Conservation (phyloP, 192 early-diverging fungal genomes). For the Gamsiella multidivaricata region DNA sequence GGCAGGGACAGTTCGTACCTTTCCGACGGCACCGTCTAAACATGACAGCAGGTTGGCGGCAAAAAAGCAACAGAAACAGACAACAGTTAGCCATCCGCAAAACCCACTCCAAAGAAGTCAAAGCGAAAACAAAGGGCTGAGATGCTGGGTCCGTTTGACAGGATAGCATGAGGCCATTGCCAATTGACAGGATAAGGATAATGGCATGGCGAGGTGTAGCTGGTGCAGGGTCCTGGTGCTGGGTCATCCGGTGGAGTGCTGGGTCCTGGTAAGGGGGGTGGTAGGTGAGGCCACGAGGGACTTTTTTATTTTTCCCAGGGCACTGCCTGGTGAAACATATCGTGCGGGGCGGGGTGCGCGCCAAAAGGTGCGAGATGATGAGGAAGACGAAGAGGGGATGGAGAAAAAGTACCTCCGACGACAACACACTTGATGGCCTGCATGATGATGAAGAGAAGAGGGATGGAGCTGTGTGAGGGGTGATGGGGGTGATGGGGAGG, state of each 20-base stretch:
- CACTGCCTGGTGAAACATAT: background rate
- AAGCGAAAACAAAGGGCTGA: background rate
- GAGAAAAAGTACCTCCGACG: conserved; percentile 63
- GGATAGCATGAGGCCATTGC: too few species aligned
- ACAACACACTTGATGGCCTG: conserved; percentile 94
- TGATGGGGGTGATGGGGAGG: background rate
- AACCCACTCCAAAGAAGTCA: too few species aligned
- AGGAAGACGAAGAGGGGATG: conserved; percentile 1
- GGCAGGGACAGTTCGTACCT: conserved; percentile 9
- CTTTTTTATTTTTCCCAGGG: background rate
- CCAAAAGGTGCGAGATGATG: background rate
- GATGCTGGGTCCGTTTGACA: too few species aligned
- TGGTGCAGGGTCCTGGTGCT: too few species aligned
- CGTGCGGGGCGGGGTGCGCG: background rate
- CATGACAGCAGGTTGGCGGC: background rate
- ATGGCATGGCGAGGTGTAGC: too few species aligned
- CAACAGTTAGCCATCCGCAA: background rate
- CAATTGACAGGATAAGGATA: too few species aligned
- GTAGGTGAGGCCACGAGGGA: too few species aligned
- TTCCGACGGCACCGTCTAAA: conserved; percentile 47
- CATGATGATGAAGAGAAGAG: conserved; percentile 59
- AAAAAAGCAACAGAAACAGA: background rate
- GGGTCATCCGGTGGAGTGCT: too few species aligned
- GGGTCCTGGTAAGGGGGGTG: too few species aligned
- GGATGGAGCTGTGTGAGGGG: too few species aligned